phyloP scores from a whole-genome alignment of 1,284 basidiomycete genomes.

The Rugosomyces carneus region DNA sequence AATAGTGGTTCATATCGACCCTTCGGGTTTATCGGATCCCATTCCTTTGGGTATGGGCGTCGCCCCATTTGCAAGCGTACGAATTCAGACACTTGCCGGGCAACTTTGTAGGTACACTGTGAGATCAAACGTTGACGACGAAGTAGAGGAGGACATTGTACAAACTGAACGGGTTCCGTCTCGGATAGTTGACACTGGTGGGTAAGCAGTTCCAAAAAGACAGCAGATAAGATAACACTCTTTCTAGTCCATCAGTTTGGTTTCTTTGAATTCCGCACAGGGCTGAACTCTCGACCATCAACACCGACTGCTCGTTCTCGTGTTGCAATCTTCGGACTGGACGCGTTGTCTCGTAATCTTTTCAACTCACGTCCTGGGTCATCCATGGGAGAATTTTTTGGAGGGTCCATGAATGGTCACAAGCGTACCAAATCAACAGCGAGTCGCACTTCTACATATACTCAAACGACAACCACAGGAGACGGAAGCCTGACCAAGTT shows the following conservation, averaged over 20 bases:
- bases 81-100: conserved; percentile 76
- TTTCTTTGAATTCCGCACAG: conserved; percentile 77
- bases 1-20: conserved; percentile 79
- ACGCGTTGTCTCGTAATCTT: conserved; percentile 76
- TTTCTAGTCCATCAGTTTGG: conserved; percentile 77
- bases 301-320: conserved; percentile 78
- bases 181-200: conserved; percentile 76
- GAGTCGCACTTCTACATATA: conserved; percentile 66
- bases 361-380: conserved; percentile 59
- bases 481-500: conserved; percentile 64
- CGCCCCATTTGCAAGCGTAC: conserved; percentile 68
- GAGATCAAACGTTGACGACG: conserved; percentile 66
- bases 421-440: conserved; percentile 58
- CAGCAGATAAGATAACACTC: conserved; percentile 2
- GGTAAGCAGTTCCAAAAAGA: conserved; percentile 21
- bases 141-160: conserved; percentile 77
- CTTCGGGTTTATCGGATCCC: conserved; percentile 64
- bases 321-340: conserved; percentile 77
- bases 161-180: conserved; percentile 66
- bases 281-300: conserved; percentile 66
- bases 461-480: conserved; percentile 55
- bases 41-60: conserved; percentile 65
- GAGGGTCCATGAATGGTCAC: conserved; percentile 58
- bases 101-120: conserved; percentile 75
- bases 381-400: conserved; percentile 63